A percentile compares a stretch with the other conserved stretches of the same genome.
These are phyloP conservation scores for Cytauxzoon felis DNA, from an alignment of 169 alveolate species.

Conservation along the genomic window DNA sequence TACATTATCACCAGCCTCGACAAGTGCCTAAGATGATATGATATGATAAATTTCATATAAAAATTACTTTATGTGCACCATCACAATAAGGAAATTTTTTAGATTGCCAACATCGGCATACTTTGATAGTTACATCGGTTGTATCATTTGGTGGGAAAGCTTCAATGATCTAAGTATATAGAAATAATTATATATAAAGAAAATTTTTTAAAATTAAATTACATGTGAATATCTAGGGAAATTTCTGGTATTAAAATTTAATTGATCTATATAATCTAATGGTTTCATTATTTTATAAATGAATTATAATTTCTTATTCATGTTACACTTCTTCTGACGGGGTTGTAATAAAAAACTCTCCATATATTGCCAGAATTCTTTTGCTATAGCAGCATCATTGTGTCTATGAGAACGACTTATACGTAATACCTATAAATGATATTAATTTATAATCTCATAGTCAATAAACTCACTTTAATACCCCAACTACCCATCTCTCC, in stretches of 20 bases:
- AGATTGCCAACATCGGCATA: conserved; percentile 86
- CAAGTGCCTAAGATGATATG: conserved; percentile 49
- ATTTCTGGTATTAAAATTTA: conserved; percentile 70
- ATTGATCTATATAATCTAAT: conserved; percentile 60
- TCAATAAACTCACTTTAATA: conserved; percentile 27
- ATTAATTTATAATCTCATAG: background rate
- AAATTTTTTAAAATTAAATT: background rate
- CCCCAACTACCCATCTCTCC: conserved; percentile 60
- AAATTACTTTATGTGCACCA: conserved; percentile 78
- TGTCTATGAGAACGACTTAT: conserved; percentile 58
- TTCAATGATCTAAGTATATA: conserved; percentile 25
- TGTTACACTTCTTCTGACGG: conserved; percentile 36
- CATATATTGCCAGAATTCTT: conserved; percentile 61
- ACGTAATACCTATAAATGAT: conserved; percentile 38
- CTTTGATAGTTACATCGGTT: conserved; percentile 63
- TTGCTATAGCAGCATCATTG: conserved; percentile 58
- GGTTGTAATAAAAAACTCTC: conserved; percentile 59
- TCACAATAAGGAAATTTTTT: conserved; percentile 81
- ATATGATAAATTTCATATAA: background rate
- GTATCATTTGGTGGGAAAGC: conserved; percentile 60
- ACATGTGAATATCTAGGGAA: conserved; percentile 71
- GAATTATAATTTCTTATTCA: conserved; percentile 20
- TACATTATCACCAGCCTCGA: conserved; percentile 73
- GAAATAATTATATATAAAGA: background rate
- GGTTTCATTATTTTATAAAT: conserved; percentile 65